Conservation (phyloP, 169 alveolate genomes). For the Plasmodium coatneyi region DNA sequence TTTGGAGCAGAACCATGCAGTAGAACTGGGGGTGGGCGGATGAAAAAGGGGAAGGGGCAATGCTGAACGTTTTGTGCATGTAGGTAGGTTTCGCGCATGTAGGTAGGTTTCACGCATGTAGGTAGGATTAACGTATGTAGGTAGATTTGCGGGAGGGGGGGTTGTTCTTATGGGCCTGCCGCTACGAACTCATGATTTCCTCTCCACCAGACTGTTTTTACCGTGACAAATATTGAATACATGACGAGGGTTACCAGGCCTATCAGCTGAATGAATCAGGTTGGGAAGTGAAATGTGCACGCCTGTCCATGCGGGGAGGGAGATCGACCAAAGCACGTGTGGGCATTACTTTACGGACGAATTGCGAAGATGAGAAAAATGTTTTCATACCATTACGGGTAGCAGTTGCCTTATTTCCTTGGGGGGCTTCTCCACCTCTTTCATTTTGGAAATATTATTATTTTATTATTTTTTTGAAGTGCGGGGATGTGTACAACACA, state of each 20-base stretch:
- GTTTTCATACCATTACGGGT: slow-evolving; percentile 46
- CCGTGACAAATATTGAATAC: slow-evolving; percentile 64
- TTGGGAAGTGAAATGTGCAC: background rate
- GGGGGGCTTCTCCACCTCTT: background rate
- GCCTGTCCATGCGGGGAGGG: background rate
- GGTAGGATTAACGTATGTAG: background rate
- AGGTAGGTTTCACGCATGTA: background rate
- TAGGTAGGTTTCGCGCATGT: background rate
- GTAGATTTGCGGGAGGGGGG: background rate
- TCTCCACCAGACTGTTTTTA: background rate
- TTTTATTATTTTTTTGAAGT: background rate
- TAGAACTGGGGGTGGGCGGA: background rate
- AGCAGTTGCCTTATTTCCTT: slow-evolving; percentile 40
- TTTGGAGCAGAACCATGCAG: slow-evolving; percentile 42
- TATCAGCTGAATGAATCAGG: slow-evolving; percentile 23
- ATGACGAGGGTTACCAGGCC: slow-evolving; percentile 56
- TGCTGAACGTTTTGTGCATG: background rate
- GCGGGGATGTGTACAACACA: background rate
- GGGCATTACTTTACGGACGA: background rate
- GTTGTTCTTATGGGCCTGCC: background rate
- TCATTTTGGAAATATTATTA: slow-evolving; percentile 11
- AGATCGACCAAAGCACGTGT: background rate
- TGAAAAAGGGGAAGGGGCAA: background rate
- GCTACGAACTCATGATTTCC: background rate
- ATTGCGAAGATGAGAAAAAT: background rate